Evolutionary conservation across 164 flowering plant genomes (phyloP).

Genomic region (Cinnamomum micranthum): DNA sequence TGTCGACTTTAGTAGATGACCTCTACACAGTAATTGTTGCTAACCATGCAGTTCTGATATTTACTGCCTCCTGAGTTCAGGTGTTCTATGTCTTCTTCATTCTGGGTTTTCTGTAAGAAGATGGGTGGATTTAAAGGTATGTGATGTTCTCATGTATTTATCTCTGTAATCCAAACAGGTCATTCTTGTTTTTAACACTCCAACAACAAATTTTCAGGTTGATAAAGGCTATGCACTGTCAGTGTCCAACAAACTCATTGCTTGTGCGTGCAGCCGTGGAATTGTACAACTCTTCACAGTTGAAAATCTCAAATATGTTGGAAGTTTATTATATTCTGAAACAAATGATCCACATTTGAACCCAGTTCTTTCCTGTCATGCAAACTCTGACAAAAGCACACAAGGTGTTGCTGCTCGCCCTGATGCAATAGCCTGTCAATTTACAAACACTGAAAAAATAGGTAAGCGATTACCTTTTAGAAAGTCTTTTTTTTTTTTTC

Average conservation of each 20-base stretch:
- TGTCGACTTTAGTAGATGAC: neutral
- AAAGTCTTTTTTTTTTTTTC: neutral
- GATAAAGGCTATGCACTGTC: constrained; percentile 55
- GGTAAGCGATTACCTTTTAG: constrained; percentile 32
- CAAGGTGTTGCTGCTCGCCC: constrained; percentile 30
- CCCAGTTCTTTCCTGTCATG: constrained; percentile 11
- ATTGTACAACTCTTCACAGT: constrained; percentile 43
- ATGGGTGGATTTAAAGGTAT: constrained; percentile 63
- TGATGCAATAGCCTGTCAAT: constrained; percentile 80
- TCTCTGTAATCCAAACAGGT: neutral
- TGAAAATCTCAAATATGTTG: constrained; percentile 38
- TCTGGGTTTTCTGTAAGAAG: constrained; percentile 42
- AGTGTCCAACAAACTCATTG: constrained; percentile 44
- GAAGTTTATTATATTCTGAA: constrained; percentile 40
- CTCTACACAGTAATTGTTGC: neutral
- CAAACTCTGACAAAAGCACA: constrained; percentile 13
- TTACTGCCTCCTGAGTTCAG: constrained; percentile 21
- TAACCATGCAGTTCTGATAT: neutral
- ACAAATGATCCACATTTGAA: constrained; percentile 19
- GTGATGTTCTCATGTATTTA: neutral
- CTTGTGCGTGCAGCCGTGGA: constrained; percentile 79
- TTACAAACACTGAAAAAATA: constrained; percentile 55
- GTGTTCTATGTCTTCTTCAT: constrained; percentile 49
- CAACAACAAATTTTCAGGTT: constrained; percentile 40
- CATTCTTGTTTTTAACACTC: neutral